Base-by-base conservation (phyloP, 352 stramenopile species). In the Globisporangium echinulatum region DNA sequence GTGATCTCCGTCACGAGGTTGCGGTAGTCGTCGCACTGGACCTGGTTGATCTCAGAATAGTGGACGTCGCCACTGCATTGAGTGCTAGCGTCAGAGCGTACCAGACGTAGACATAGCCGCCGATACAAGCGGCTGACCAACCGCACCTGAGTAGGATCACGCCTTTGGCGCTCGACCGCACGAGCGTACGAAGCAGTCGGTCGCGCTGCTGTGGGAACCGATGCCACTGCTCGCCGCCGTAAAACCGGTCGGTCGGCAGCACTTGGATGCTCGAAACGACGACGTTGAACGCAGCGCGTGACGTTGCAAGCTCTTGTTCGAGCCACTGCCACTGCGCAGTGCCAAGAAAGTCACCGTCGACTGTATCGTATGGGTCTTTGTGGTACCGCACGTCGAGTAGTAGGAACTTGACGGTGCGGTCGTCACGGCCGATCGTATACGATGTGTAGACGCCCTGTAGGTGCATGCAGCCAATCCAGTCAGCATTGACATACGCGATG, bases 191-290 rank as follows among this genome's bases (percentile, higher is more conserved):
- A n/a, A 97, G 80, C 9, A 98, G 61, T 0, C 90, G 74, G 69
- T 92, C 72, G 40, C 88, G 77, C 39, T 94, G 68, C 38, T 68
- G 68, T 4, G 91, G 87, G 65, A 97, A 98, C 39, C 91, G 83
- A 14, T 62, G 79, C 94, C 94, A 98, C 61, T 81, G 85, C 64
- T 98, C 94, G 2, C 84, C 82, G 36, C 80, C 59, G 56, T 91
- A 72, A 64, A 79, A 93, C n/a, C 68, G 85, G 50, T 90, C 96
- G 43, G 67, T 66, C 2, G 85, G 79, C 46, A 96, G 77, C 50
- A 97, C 81, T 67, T 98, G 92, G 19, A 98, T 78, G 36, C 90
- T 90, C 38, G 81, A 96, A 7, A 98, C 88, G 64, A 98, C 86
- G 39, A 98, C 86, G 69, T 98, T 97, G 58, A 97, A 95, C 49